A percentile compares a stretch with the other conserved stretches of the same genome.
phyloP scores from a whole-genome alignment of 768 basidiomycete species.

The Lanmaoa rubissima region DNA sequence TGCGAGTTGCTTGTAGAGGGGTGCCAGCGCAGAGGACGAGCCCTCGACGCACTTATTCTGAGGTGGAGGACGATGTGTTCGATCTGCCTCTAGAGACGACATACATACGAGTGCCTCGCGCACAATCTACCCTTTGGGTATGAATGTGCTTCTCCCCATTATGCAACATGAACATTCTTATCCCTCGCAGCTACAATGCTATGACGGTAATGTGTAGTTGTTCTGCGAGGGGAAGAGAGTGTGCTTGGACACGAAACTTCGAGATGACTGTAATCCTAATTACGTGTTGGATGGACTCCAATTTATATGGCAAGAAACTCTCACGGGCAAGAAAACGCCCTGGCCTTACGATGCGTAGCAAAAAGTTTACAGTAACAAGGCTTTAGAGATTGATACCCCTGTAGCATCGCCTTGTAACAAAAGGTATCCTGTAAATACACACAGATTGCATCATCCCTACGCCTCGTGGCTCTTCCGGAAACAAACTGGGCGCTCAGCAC shows the following conservation, averaged over 20 bases:
- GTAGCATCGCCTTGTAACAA: neutral
- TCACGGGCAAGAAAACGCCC: too few relatives aligned
- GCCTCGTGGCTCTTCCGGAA: neutral
- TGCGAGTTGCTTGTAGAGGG: slow-evolving; percentile 14
- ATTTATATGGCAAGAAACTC: too few relatives aligned
- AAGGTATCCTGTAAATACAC: slow-evolving; percentile 3
- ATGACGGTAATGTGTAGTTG: too few relatives aligned
- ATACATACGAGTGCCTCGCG: slow-evolving; percentile 14
- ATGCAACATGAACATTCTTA: too few relatives aligned
- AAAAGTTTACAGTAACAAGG: too few relatives aligned
- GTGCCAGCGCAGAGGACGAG: neutral
- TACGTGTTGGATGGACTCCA: too few relatives aligned
- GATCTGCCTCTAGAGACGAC: slow-evolving; percentile 8
- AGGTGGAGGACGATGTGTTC: neutral
- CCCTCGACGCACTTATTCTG: neutral
- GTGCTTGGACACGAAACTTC: too few relatives aligned
- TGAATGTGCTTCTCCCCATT: neutral
- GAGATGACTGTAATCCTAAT: too few relatives aligned
- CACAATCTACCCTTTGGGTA: neutral
- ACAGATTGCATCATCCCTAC: slow-evolving; percentile 8
- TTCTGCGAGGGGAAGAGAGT: too few relatives aligned
- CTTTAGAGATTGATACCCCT: neutral
- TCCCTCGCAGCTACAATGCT: too few relatives aligned
- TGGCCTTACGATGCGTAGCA: too few relatives aligned
- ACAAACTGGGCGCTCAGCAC: neutral